Conservation (phyloP, 805 yeast genomes). For the Wickerhamiella slavikovae region DNA sequence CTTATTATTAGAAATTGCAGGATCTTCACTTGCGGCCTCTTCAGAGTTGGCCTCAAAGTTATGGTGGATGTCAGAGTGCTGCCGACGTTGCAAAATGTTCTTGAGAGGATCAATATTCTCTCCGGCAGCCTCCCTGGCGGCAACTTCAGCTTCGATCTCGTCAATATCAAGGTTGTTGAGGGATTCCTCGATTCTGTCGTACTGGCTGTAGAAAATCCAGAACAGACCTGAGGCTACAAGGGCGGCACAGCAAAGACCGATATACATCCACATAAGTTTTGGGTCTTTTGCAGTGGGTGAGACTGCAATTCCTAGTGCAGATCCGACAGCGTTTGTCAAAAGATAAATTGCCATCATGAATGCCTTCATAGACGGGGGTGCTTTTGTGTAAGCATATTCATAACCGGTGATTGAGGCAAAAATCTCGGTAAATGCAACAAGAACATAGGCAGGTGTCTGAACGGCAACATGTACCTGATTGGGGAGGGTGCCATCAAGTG, state of each 20-base stretch:
- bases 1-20: too few relatives aligned
- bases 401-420: slow-evolving; percentile 65
- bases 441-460: slow-evolving; percentile 52
- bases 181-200: slow-evolving; percentile 36
- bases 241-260: slow-evolving; percentile 40
- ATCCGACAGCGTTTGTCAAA: slow-evolving; percentile 54
- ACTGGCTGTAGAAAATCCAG: slow-evolving; percentile 37
- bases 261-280: slow-evolving; percentile 46
- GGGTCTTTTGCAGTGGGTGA: slow-evolving; percentile 51
- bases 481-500: slow-evolving; percentile 17
- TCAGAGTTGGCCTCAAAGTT: too few relatives aligned
- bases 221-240: slow-evolving; percentile 37
- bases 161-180: slow-evolving; percentile 28
- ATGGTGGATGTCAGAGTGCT: too few relatives aligned
- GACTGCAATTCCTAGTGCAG: slow-evolving; percentile 56
- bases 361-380: slow-evolving; percentile 49
- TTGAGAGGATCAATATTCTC: background rate
- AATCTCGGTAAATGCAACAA: slow-evolving; percentile 58
- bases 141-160: background rate
- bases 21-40: too few relatives aligned
- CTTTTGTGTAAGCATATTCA: slow-evolving; percentile 70
- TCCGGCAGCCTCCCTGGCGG: background rate
- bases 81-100: background rate
- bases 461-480: slow-evolving; percentile 45
- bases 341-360: slow-evolving; percentile 42